Evolutionary conservation across 2,329 filamentous ascomycete genomes (phyloP), one percentile per base, ranked within the genome.

Genomic region (Magnaporthiopsis incrustans): DNA sequence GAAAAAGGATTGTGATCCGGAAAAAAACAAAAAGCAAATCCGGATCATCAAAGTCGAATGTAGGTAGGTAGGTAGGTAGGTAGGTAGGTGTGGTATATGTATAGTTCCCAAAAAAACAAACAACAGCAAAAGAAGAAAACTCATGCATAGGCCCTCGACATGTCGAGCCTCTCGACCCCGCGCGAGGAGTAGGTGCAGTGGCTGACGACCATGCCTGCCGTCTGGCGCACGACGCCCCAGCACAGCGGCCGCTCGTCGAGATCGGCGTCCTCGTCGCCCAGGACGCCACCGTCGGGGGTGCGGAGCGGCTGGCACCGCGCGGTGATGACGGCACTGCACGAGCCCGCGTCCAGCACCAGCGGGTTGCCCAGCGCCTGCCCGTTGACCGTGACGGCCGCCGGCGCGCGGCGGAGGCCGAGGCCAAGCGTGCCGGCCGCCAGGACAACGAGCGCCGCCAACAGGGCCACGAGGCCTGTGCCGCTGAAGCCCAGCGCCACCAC

Each of bases 321-420:
- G 70, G 77, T 79, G 66, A 85, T 69, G n/a, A 82, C 81, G 11
- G 81, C 82, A 66, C 79, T 82, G 72, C 81, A 84, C 57, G 76
- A 74, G 14, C 81, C 81, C 35, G 77, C 80, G 27, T 70, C 71
- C 50, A 84, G 68, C 1, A 75, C 75, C 30, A 84, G 76, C 27
- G 82, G 82, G 72, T 84, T 84, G 1, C 79, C 80, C 22, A 73
- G 70, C 25, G 73, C 72, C 12, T 70, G 68, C 57, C 75, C 77
- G 64, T 74, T 73, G 8, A 75, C 74, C 27, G 69, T 68, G 35
- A 75, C 73, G 11, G 73, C 71, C 2, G 74, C 70, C 3, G 73
- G 68, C 11, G 79, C 76, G 35, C 75, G 74, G 12, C 78, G 75
- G 60, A 79, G 67, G 15, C 78, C 79, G 18, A 82, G 70, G 3